Evolutionary conservation across 352 stramenopile genomes (phyloP), one percentile per base, ranked within the genome.

Genomic region (Pythium aristosporum): DNA sequence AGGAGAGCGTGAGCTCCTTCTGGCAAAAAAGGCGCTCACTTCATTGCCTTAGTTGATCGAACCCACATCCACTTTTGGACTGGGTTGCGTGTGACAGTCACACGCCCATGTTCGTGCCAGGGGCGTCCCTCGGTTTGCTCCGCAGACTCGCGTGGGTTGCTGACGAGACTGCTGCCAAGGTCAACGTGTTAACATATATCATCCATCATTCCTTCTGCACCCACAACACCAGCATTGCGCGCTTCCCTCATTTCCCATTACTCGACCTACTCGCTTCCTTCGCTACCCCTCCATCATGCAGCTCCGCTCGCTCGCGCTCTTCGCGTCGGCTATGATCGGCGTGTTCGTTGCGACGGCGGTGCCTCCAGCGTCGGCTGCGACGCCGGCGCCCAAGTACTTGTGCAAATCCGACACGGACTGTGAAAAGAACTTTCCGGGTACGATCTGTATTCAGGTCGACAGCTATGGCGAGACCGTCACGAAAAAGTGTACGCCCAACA

Each of bases 401-500:
- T 93, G 85, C 61, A 72, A 82, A 48, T 79, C 78, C 30, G 85
- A 95, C 72, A 60, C 73, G 15, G 85, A 95, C 63, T 95, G 87
- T 61, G 77, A 73, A 12, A 71, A 77, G 63, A 85, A 73, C 9
- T 95, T 79, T 64, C 72, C 84, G 0, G 80, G 68, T 46, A 92
- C 87, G 1, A 82, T 73, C 58, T 95, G 87, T 64, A 93, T 95
- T 60, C 70, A 74, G 25, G 81, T 94, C 49, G 79, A 91, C 71
- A 85, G 78, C 50, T 89, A 91, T 57, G 82, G 82, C 54, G 82
- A 88, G 53, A 67, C 34, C 11, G 34, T 80, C n/a, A 63, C 82
- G 18, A 75, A 72, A 28, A 95, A 95, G 65, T 95, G 86, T 71
- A 95, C 86, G 25, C 86, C 86, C 48, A 91, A 95, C 74, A 88